Evolutionary conservation across 139 green algal genomes (phyloP).

Genomic region (Coelastrella sp.): DNA sequence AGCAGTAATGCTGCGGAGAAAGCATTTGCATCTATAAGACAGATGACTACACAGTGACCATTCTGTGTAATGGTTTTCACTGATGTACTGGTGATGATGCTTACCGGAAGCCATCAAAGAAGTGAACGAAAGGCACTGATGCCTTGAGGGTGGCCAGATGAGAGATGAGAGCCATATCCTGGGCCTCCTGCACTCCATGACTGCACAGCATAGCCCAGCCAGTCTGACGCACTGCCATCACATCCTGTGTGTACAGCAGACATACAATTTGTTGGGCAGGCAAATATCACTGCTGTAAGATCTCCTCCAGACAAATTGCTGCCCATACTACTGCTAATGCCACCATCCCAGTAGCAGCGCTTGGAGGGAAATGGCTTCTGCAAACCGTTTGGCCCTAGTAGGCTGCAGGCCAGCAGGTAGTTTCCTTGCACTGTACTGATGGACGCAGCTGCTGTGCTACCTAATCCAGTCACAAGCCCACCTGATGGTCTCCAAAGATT

Average conservation of each 20-base stretch:
- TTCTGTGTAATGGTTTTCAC: neutral
- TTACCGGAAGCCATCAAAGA: constrained; percentile 46
- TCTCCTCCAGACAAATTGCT: too few species aligned
- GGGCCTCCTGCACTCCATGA: constrained; percentile 73
- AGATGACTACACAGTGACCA: neutral
- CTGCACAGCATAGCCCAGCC: constrained; percentile 70
- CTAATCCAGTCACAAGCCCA: neutral
- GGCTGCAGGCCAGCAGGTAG: too few species aligned
- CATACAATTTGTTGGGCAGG: too few species aligned
- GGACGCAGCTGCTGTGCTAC: neutral
- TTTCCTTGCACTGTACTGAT: too few species aligned
- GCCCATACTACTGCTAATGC: too few species aligned
- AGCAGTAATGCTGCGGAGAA: too few species aligned
- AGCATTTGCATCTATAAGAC: neutral
- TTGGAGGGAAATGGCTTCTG: too few species aligned
- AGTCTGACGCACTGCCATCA: constrained; percentile 64
- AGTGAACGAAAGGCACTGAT: constrained; percentile 40
- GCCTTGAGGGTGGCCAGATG: constrained; percentile 68
- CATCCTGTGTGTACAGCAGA: too few species aligned
- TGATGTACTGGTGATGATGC: neutral
- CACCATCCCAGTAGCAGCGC: too few species aligned
- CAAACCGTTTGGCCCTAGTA: too few species aligned
- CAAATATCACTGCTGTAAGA: too few species aligned
- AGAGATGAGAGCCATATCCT: constrained; percentile 66
- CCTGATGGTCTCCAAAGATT: constrained; percentile 77